phyloP scores from a whole-genome alignment of 148 eudicot species.

The Nyssa sinensis region DNA sequence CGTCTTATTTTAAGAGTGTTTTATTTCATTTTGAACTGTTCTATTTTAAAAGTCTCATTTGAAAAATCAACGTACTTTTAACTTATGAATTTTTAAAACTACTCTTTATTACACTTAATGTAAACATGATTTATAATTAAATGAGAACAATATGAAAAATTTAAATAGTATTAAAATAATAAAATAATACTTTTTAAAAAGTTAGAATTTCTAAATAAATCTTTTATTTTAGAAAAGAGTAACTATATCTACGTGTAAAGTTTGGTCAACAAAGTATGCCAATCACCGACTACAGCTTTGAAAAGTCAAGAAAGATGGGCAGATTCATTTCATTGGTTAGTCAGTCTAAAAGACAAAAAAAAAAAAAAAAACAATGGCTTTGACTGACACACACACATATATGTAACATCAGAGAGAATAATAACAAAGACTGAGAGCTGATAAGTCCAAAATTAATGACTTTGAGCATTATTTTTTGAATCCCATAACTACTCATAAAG shows the following conservation, averaged over 20 bases:
- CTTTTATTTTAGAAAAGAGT: too few species aligned
- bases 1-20: too few species aligned
- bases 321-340: constrained; percentile 14
- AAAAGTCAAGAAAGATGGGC: constrained; percentile 8
- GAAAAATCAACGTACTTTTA: too few species aligned
- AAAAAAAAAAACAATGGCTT: background rate
- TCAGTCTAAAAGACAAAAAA: background rate
- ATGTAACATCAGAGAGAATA: background rate
- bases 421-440: constrained; percentile 1
- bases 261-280: background rate
- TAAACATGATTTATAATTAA: too few species aligned
- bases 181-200: too few species aligned
- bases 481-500: background rate
- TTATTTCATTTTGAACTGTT: too few species aligned
- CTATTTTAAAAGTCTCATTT: too few species aligned
- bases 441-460: constrained; percentile 1
- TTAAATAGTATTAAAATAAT: too few species aligned
- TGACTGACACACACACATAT: background rate
- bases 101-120: too few species aligned
- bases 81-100: too few species aligned
- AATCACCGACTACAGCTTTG: background rate
- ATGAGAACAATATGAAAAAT: too few species aligned
- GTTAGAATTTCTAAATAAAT: too few species aligned
- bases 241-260: background rate
- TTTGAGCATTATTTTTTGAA: background rate